Base-by-base conservation (phyloP, 129 eudicot species). In the Tagetes erecta region DNA sequence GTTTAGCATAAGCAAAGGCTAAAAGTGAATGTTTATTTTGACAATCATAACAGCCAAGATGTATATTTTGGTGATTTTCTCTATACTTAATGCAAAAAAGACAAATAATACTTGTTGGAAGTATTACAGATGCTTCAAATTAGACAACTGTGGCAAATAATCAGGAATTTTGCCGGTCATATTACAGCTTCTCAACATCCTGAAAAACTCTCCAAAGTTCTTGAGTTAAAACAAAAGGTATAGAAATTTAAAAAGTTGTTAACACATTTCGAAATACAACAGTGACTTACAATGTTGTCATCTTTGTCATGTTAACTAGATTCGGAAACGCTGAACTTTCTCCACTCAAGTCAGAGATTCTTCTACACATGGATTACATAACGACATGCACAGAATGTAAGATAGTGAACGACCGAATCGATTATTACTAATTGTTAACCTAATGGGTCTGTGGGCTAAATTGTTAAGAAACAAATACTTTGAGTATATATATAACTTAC, bases 151-250 rank as follows among this genome's bases (percentile, higher is more conserved):
- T 57, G 74, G 64, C 67, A 90, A 7, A 80, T 73, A 81, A 46
- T 0, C 12, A 11, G 97, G 94, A 63, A 91, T 82, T 13, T 3
- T 41, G 45, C 96, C 89, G 8, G 58, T 59, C 41, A 90, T 69
- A 60, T 85, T 85, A 70, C 96, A 90, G 75, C 84, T 85, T 76
- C 94, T 85, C 67, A 90, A 70, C 72, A 83, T 65, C 85, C 96
- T 90, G 93, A 65, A 76, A 50, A 20, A 80, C 58, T 67, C 30
- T 57, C 10, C 37, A 50, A 69, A 13, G 40, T 31, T 58, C 5
- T 30, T 56, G 36, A 55, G 60, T 81, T 45, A 74, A 51, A 74
- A 44, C 0, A n/a, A 3, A n/a, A n/a, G n/a, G 14, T 56, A 53
- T 45, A 7, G 20, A n/a, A n/a, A n/a, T n/a, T 1, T 88, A 6